These are phyloP conservation scores for Hypoxylon sp. DNA, from an alignment of 2,329 filamentous ascomycete species.

Conservation along the genomic window DNA sequence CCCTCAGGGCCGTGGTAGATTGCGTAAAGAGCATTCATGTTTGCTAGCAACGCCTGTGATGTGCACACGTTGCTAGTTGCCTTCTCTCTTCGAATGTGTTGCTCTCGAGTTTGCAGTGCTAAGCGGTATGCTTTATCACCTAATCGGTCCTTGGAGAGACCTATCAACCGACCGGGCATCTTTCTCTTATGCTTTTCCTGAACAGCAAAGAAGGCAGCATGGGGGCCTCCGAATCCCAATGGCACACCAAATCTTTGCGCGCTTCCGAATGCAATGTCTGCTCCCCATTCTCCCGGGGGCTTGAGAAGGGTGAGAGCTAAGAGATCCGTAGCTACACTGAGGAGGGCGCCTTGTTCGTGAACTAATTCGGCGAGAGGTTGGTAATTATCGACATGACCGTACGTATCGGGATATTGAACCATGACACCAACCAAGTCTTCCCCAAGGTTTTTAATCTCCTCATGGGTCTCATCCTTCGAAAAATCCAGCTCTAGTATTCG, in stretches of 20 bases:
- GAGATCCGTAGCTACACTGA: conserved; percentile 90
- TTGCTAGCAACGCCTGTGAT: conserved; percentile 89
- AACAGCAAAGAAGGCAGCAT: conserved; percentile 95
- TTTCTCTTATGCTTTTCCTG: conserved; percentile 92
- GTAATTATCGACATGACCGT: conserved; percentile 82
- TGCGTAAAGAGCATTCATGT: conserved; percentile 95
- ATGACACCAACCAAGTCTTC: conserved; percentile 87
- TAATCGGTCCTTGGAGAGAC: conserved; percentile 88
- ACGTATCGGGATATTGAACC: conserved; percentile 94
- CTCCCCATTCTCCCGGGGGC: conserved; percentile 91
- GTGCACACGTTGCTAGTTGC: conserved; percentile 98
- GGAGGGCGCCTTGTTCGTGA: conserved; percentile 78
- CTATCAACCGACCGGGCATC: conserved; percentile 89
- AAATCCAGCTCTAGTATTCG: conserved; percentile 78
- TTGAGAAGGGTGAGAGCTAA: conserved; percentile 86
- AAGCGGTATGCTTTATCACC: conserved; percentile 83
- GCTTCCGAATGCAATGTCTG: conserved; percentile 93
- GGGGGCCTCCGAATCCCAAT: conserved; percentile 91
- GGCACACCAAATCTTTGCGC: conserved; percentile 92
- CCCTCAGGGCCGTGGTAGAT: conserved; percentile 91
- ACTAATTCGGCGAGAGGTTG: conserved; percentile 76
- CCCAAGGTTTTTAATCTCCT: conserved; percentile 75
- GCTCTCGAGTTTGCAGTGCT: conserved; percentile 90
- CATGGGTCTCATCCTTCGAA: conserved; percentile 65
- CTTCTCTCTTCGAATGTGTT: conserved; percentile 96